phyloP scores from a whole-genome alignment of 1,284 basidiomycete genomes.

The Inonotus hispidus region DNA sequence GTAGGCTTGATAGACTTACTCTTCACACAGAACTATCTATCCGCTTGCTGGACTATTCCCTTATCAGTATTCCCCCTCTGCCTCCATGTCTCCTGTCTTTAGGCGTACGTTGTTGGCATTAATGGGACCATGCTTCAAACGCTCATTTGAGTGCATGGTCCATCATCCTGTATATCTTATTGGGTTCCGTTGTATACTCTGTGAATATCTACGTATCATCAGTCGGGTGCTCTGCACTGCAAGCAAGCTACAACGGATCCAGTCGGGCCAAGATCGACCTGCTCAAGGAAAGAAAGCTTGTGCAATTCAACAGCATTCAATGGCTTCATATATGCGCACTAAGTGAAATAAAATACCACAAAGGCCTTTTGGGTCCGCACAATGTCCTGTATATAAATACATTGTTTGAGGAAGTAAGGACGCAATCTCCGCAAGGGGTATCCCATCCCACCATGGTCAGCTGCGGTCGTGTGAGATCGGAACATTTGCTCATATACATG shows the following conservation, averaged over 20 bases:
- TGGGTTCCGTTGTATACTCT: neutral
- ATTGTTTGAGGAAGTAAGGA: too few relatives aligned
- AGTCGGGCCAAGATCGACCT: neutral
- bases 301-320: too few relatives aligned
- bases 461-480: neutral
- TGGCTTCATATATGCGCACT: too few relatives aligned
- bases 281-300: too few relatives aligned
- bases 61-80: neutral
- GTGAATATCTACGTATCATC: too few relatives aligned
- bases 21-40: neutral
- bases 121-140: neutral
- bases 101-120: conserved; percentile 1
- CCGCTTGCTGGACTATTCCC: neutral
- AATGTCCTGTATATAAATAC: too few relatives aligned
- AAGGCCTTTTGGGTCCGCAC: too few relatives aligned
- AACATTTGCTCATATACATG: too few relatives aligned
- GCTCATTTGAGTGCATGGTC: neutral
- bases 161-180: neutral
- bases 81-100: neutral
- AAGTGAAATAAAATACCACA: too few relatives aligned
- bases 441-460: neutral
- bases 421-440: neutral
- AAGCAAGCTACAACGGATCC: neutral
- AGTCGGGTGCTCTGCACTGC: neutral
- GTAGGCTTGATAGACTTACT: neutral